Percentiles rank a stretch among this genome's conserved stretches.
Conservation (phyloP, 306 rosid species). For the Phaseolus lunatus region DNA sequence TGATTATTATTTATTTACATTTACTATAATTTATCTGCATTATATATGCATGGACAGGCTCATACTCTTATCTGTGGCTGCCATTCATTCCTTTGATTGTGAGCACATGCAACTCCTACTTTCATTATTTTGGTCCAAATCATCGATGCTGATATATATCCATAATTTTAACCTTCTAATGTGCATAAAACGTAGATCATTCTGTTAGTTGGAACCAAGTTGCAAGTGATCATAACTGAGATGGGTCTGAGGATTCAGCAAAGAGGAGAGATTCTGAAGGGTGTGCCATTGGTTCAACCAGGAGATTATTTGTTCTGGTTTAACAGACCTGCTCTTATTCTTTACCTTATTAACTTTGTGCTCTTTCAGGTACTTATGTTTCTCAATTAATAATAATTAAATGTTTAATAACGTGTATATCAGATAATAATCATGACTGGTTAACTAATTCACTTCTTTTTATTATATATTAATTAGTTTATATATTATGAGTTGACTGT, state of each 20-base stretch:
- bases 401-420: too few species aligned
- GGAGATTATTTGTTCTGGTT: conserved; percentile 93
- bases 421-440: too few species aligned
- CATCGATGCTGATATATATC: neutral
- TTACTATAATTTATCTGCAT: neutral
- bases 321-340: conserved; percentile 71
- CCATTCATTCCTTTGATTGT: conserved; percentile 88
- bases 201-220: conserved; percentile 80
- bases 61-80: conserved; percentile 80
- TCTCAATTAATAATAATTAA: neutral
- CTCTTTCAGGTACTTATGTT: conserved; percentile 75
- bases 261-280: conserved; percentile 86
- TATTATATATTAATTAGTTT: neutral
- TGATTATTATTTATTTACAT: neutral
- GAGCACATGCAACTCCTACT: conserved; percentile 47
- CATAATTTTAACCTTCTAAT: neutral
- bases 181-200: conserved; percentile 56
- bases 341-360: conserved; percentile 79
- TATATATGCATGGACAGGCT: conserved; percentile 56
- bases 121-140: conserved; percentile 23
- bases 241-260: conserved; percentile 78
- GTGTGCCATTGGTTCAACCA: conserved; percentile 77
- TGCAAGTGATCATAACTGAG: conserved; percentile 87
- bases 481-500: neutral
- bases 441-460: neutral